Evolutionary conservation across 2,329 filamentous ascomycete genomes (phyloP).

Genomic region (Penicillium sp.): DNA sequence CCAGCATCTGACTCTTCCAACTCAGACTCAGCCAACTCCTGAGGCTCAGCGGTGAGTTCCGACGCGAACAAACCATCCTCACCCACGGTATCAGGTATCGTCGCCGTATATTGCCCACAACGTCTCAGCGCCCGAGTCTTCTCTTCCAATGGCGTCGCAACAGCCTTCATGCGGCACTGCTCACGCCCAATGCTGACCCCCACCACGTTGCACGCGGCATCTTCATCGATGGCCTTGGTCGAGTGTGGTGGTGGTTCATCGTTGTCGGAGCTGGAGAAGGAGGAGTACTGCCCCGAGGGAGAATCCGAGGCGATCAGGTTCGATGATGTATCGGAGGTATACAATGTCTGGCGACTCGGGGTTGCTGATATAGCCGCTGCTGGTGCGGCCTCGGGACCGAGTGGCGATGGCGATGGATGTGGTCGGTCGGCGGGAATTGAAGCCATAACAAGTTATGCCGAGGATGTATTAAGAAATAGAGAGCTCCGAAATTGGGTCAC

Average conservation of each 20-base stretch:
- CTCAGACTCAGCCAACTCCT: slow-evolving; percentile 30
- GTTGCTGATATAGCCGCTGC: background rate
- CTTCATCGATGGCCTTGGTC: slow-evolving; percentile 29
- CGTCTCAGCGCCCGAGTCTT: slow-evolving; percentile 56
- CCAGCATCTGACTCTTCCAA: slow-evolving; percentile 12
- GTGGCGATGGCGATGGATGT: background rate
- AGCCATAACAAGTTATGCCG: background rate
- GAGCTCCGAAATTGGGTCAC: background rate
- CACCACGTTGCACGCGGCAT: slow-evolving; percentile 45
- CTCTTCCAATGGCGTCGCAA: slow-evolving; percentile 56
- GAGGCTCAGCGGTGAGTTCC: slow-evolving; percentile 35
- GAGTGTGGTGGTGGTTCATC: slow-evolving; percentile 23
- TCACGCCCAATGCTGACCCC: slow-evolving; percentile 57
- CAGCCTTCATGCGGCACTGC: slow-evolving; percentile 56
- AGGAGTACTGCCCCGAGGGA: slow-evolving; percentile 21
- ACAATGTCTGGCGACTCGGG: slow-evolving; percentile 12
- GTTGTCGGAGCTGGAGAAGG: slow-evolving; percentile 34
- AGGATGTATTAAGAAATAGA: background rate
- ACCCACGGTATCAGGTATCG: slow-evolving; percentile 33
- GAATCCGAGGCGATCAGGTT: slow-evolving; percentile 19
- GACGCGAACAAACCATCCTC: slow-evolving; percentile 31
- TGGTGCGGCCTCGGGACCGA: background rate
- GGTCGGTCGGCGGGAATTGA: background rate
- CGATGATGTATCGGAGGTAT: slow-evolving; percentile 22
- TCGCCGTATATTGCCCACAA: slow-evolving; percentile 48